These are phyloP conservation scores for Ensete ventricosum DNA, from an alignment of 176 grass and related monocot species.

Conservation along the genomic window DNA sequence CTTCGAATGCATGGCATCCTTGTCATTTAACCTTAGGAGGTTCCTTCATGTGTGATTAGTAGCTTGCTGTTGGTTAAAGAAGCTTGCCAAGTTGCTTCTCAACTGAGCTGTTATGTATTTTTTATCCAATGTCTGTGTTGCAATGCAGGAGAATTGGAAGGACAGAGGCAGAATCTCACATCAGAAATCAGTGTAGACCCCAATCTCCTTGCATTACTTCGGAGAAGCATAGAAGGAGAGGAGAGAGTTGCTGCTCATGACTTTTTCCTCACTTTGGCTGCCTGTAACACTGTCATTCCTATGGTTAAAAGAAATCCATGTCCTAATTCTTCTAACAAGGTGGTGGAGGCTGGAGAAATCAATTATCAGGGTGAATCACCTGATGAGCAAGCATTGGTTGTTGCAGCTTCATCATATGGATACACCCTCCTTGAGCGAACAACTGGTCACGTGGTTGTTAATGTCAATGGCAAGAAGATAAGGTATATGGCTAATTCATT, in stretches of 20 bases:
- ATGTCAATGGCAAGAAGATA: slow-evolving; percentile 70
- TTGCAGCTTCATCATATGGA: slow-evolving; percentile 71
- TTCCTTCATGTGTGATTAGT: background rate
- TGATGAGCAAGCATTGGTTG: slow-evolving; percentile 96
- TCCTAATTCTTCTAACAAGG: slow-evolving; percentile 19
- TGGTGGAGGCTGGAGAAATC: slow-evolving; percentile 44
- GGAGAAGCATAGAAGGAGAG: slow-evolving; percentile 51
- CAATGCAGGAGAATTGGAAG: slow-evolving; percentile 46
- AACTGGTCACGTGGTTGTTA: slow-evolving; percentile 86
- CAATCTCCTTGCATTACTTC: slow-evolving; percentile 51
- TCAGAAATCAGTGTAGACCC: slow-evolving; percentile 59
- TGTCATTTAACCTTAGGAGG: background rate
- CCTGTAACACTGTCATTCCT: slow-evolving; percentile 97
- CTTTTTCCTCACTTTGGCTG: slow-evolving; percentile 96
- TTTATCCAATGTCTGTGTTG: background rate
- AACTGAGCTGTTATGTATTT: background rate
- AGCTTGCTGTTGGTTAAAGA: background rate
- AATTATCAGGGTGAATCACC: slow-evolving; percentile 98
- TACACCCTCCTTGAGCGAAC: slow-evolving; percentile 90
- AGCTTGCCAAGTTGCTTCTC: background rate
- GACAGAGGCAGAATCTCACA: slow-evolving; percentile 25
- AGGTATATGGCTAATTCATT: slow-evolving; percentile 39
- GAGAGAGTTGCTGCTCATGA: slow-evolving; percentile 86
- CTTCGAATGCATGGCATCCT: background rate
- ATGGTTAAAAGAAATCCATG: slow-evolving; percentile 39